A percentile compares a stretch with the other conserved stretches of the same genome.
These are phyloP conservation scores for Solanum gracilifrons DNA, from an alignment of 257 asterid species.

Conservation along the genomic window DNA sequence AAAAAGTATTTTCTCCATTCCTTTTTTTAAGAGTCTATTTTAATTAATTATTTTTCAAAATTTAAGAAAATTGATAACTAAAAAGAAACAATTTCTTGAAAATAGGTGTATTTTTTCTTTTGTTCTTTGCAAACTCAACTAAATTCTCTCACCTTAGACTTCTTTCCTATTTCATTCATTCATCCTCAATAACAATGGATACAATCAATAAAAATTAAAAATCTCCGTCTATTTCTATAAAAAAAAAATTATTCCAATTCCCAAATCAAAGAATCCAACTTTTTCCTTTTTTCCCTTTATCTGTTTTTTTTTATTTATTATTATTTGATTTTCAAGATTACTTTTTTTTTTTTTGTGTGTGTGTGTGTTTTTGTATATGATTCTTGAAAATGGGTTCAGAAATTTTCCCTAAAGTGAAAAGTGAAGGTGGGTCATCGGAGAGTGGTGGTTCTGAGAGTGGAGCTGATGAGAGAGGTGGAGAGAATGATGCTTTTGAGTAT, in stretches of 20 bases:
- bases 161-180: neutral
- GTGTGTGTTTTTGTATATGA: neutral
- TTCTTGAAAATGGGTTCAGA: neutral
- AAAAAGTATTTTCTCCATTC: neutral
- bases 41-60: neutral
- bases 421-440: constrained; percentile 35
- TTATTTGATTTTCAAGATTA: neutral
- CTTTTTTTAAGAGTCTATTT: neutral
- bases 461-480: constrained; percentile 23
- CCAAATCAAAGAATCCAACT: neutral
- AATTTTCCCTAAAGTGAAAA: constrained; percentile 16
- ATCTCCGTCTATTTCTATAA: neutral
- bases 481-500: constrained; percentile 35
- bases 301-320: neutral
- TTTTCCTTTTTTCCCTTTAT: neutral
- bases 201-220: neutral
- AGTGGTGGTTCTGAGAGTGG: constrained; percentile 44
- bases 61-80: neutral
- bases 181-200: neutral
- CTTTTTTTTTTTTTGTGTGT: neutral
- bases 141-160: neutral
- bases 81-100: neutral
- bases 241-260: neutral
- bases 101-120: neutral
- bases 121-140: neutral